Evolutionary conservation across 768 basidiomycete genomes (phyloP).

Genomic region (Suillus variegatus): DNA sequence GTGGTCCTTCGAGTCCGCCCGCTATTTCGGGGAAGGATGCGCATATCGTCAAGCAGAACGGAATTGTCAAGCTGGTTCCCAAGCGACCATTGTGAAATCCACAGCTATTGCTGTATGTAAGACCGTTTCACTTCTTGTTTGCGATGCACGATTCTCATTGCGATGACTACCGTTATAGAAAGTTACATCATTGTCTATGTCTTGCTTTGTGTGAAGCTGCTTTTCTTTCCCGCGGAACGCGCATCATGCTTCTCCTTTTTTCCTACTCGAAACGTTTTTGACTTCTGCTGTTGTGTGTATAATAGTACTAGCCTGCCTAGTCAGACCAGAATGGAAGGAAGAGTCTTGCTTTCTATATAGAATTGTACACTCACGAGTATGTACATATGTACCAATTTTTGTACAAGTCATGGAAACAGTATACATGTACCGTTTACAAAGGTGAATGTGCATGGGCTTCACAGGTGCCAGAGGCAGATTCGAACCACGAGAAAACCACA

Average conservation of each 20-base stretch:
- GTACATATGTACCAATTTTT: background rate
- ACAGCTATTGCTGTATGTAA: background rate
- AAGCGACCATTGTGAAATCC: slow-evolving; percentile 24
- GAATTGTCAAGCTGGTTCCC: slow-evolving; percentile 54
- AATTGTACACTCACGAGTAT: too few species aligned
- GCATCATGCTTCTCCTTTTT: background rate
- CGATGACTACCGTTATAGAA: background rate
- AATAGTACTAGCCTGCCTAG: too few species aligned
- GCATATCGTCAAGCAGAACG: slow-evolving; percentile 30
- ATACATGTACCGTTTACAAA: too few species aligned
- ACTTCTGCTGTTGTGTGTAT: background rate
- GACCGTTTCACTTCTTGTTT: background rate
- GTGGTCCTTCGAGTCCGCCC: slow-evolving; percentile 10
- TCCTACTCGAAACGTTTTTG: background rate
- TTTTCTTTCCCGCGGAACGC: background rate
- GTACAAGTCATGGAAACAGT: background rate
- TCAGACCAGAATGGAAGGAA: too few species aligned
- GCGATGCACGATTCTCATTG: background rate
- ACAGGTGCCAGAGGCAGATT: too few species aligned
- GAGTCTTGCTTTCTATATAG: too few species aligned
- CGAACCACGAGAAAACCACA: too few species aligned
- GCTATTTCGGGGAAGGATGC: slow-evolving; percentile 68
- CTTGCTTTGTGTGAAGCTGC: background rate
- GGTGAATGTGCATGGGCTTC: too few species aligned
- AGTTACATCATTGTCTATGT: background rate